Conservation (phyloP, 768 basidiomycete genomes). For the Amanita jacksonii region DNA sequence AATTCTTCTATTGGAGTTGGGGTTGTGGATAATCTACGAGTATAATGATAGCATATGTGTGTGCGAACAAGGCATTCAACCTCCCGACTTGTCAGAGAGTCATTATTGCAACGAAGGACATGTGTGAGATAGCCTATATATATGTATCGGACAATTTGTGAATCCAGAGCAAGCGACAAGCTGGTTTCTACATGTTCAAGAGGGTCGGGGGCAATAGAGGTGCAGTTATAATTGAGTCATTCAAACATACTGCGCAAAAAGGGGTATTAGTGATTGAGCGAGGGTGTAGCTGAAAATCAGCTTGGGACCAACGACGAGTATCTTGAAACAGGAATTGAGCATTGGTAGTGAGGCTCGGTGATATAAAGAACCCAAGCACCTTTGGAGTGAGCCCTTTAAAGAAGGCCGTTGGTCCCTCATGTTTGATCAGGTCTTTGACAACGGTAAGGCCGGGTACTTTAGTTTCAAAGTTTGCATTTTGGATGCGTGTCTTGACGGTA, state of each 20-base stretch:
- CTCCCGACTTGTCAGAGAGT: no score
- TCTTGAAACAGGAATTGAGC: slow-evolving; percentile 42
- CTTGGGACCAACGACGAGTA: slow-evolving; percentile 94
- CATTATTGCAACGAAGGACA: no score
- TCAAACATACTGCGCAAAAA: slow-evolving; percentile 80
- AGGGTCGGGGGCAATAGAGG: not conserved
- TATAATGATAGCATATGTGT: no score
- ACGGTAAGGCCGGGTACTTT: slow-evolving; percentile 76
- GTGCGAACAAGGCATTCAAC: no score
- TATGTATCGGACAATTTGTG: no score
- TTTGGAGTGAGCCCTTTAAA: slow-evolving; percentile 98
- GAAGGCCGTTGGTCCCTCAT: slow-evolving; percentile 77
- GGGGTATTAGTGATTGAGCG: slow-evolving; percentile 90
- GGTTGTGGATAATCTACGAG: not conserved
- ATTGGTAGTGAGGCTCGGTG: slow-evolving; percentile 11
- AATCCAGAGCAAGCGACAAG: no score
- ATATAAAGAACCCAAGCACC: slow-evolving; percentile 37
- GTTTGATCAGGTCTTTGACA: slow-evolving; percentile 74
- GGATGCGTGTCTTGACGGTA: slow-evolving; percentile 94
- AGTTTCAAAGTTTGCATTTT: slow-evolving; percentile 93
- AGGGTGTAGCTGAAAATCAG: slow-evolving; percentile 97
- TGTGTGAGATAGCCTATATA: no score
- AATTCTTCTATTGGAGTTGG: no score
- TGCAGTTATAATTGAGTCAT: not conserved
- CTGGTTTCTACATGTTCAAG: no score